phyloP scores from a whole-genome alignment of 2,329 filamentous ascomycete species.

The Blumeria graminis region DNA sequence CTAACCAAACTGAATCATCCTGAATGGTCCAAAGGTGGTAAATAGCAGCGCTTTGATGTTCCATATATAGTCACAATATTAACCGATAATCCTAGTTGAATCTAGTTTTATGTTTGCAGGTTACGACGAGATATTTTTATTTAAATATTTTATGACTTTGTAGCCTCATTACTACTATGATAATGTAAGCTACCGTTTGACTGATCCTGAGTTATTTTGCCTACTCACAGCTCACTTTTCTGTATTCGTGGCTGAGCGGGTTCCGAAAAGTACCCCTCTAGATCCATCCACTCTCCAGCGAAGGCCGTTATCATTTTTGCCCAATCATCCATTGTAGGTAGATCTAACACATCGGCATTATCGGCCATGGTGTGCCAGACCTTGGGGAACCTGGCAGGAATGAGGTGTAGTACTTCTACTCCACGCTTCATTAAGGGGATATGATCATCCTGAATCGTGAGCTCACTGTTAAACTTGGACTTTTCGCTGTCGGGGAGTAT shows the following conservation, averaged over 20 bases:
- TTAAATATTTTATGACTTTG: too few relatives aligned
- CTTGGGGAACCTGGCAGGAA: conserved; percentile 55
- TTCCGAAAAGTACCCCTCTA: conserved; percentile 20
- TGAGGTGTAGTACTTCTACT: conserved; percentile 73
- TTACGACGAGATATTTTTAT: too few relatives aligned
- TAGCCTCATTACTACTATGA: too few relatives aligned
- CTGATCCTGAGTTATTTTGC: neutral
- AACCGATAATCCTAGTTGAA: too few relatives aligned
- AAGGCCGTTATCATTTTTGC: conserved; percentile 63
- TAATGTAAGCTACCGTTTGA: too few relatives aligned
- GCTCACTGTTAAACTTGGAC: conserved; percentile 21
- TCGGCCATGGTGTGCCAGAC: conserved; percentile 79
- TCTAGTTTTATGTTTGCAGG: too few relatives aligned
- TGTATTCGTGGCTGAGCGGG: conserved; percentile 8
- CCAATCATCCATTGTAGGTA: conserved; percentile 68
- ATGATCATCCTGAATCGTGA: conserved; percentile 63
- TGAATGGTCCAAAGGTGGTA: too few relatives aligned
- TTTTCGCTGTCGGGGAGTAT: conserved; percentile 47
- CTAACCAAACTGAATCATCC: too few relatives aligned
- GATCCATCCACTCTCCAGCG: conserved; percentile 74
- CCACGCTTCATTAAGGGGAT: conserved; percentile 71
- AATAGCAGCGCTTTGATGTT: too few relatives aligned
- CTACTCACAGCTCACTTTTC: conserved; percentile 15
- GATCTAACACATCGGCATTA: conserved; percentile 63
- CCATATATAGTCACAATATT: too few relatives aligned